A percentile compares a stretch with the other conserved stretches of the same genome.
Conservation (phyloP, 179 eudicot species). For the Actinidia arguta region DNA sequence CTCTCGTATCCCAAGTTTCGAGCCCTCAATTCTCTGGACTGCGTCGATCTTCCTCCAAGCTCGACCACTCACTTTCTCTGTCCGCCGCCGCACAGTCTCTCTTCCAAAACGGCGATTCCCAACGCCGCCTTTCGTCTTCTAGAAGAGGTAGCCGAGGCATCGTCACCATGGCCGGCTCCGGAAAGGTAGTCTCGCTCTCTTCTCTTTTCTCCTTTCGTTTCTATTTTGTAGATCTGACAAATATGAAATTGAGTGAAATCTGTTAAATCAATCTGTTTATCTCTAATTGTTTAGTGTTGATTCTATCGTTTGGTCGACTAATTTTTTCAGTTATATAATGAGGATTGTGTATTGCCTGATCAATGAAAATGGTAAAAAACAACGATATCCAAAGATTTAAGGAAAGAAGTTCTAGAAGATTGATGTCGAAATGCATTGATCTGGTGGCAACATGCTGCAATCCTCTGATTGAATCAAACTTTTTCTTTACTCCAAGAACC, state of each 20-base stretch:
- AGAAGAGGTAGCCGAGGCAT: conserved; percentile 30
- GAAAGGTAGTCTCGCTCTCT: conserved; percentile 54
- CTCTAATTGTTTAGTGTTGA: no score
- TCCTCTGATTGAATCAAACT: no score
- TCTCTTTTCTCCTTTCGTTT: not conserved
- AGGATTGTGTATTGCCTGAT: not conserved
- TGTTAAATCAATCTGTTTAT: no score
- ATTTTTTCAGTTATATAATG: not conserved
- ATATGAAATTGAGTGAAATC: not conserved
- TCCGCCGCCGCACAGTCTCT: conserved; percentile 40
- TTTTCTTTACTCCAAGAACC: no score
- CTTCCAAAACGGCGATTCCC: conserved; percentile 37
- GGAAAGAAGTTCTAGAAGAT: no score
- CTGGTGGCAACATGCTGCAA: no score
- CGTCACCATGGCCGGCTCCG: conserved; percentile 81
- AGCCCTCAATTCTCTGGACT: conserved; percentile 50
- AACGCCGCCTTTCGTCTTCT: conserved; percentile 30
- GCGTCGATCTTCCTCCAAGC: conserved; percentile 49
- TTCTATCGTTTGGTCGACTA: not conserved
- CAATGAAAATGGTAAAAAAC: not conserved
- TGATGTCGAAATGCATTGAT: no score
- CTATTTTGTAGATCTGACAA: not conserved
- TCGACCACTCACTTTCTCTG: conserved; percentile 36
- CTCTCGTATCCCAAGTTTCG: conserved; percentile 46
- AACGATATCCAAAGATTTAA: no score